phyloP scores from a whole-genome alignment of 1,284 basidiomycete genomes.

The Sphagnurus paluster region DNA sequence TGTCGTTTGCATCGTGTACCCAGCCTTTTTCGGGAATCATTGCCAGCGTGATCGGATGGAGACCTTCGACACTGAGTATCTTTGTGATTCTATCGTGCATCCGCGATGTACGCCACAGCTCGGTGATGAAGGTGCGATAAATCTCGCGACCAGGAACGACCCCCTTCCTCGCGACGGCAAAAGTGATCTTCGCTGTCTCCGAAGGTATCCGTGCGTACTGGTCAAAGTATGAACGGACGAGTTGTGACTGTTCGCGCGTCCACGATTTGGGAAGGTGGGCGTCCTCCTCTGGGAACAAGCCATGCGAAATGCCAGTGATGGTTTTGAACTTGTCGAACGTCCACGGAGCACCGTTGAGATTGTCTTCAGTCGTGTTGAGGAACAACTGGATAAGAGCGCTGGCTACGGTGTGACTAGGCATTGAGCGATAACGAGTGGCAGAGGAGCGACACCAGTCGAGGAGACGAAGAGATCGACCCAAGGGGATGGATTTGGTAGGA shows the following conservation, averaged over 20 bases:
- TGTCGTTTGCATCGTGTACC: no score
- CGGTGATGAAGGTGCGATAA: conserved; percentile 18
- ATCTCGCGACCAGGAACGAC: conserved; percentile 21
- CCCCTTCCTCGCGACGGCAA: conserved; percentile 13
- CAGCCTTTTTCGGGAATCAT: no score
- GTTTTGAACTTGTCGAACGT: conserved; percentile 21
- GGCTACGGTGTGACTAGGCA: conserved; percentile 13
- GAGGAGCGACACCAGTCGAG: no score
- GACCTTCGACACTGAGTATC: conserved; percentile 8
- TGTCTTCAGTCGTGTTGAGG: no score
- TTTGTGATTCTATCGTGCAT: conserved; percentile 23
- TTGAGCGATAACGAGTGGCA: no score
- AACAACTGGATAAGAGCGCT: conserved; percentile 19
- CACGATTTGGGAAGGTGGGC: conserved; percentile 17
- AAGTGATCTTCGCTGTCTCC: conserved; percentile 20
- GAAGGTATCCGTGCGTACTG: conserved; percentile 5
- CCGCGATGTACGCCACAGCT: conserved; percentile 17
- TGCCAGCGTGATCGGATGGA: no score
- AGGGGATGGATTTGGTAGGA: no score
- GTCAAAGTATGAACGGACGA: conserved; percentile 19
- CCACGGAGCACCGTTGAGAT: conserved; percentile 27
- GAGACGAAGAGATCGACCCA: no score
- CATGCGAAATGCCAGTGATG: conserved; percentile 18
- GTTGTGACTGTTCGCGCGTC: conserved; percentile 11
- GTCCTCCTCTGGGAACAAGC: conserved; percentile 23